Conservation (phyloP, 208 protist genomes). For the Zelonia costaricensis region DNA sequence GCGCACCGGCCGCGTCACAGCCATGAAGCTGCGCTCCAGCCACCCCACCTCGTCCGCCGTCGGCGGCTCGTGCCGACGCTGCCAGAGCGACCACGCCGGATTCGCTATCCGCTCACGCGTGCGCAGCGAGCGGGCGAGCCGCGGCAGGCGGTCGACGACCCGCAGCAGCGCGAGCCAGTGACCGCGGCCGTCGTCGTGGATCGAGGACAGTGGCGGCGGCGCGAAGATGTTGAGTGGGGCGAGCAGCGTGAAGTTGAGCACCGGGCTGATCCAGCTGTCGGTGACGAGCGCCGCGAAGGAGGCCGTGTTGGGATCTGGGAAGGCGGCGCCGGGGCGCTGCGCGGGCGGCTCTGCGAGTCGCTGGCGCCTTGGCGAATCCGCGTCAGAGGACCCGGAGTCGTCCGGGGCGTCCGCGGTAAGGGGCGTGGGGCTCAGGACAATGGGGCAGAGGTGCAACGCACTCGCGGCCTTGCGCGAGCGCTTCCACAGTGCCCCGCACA, state of each 20-base stretch:
- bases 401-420: too few species aligned
- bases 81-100: constrained; percentile 55
- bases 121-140: constrained; percentile 36
- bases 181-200: constrained; percentile 33
- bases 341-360: neutral
- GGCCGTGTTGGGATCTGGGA: constrained; percentile 52
- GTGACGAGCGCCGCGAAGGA: constrained; percentile 36
- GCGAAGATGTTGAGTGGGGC: constrained; percentile 48
- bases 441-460: constrained; percentile 27
- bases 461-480: constrained; percentile 14
- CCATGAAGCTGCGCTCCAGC: constrained; percentile 25
- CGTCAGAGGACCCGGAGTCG: too few species aligned
- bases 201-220: constrained; percentile 31
- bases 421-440: constrained; percentile 14
- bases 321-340: constrained; percentile 46
- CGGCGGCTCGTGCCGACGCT: constrained; percentile 28
- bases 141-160: constrained; percentile 49
- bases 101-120: constrained; percentile 38
- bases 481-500: constrained; percentile 59
- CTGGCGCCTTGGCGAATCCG: neutral
- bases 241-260: constrained; percentile 59
- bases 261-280: constrained; percentile 71
- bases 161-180: constrained; percentile 37
- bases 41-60: constrained; percentile 13
- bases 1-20: constrained; percentile 41